A percentile compares a stretch with the other conserved stretches of the same genome.
Evolutionary conservation across 2,329 filamentous ascomycete genomes (phyloP).

Genomic region (Ophiostoma angusticollis): DNA sequence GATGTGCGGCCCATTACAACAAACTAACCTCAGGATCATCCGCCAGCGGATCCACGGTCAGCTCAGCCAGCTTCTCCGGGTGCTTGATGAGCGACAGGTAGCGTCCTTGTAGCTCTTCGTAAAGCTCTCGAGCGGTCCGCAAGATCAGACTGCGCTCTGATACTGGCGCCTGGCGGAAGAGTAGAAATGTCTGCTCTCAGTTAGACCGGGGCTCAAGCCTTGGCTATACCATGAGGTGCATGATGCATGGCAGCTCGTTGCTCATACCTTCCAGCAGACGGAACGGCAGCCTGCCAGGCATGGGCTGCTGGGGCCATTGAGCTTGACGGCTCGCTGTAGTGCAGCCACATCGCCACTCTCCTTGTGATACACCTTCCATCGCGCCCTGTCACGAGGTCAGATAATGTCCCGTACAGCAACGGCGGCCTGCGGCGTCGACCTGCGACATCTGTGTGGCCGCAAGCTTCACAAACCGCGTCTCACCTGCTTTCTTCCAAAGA

Average conservation of each 20-base stretch:
- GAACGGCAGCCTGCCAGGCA: conserved; percentile 67
- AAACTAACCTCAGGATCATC: conserved; percentile 62
- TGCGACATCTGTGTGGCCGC: too few relatives aligned
- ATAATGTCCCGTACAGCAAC: too few relatives aligned
- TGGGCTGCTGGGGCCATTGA: conserved; percentile 45
- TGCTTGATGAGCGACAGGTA: conserved; percentile 74
- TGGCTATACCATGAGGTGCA: too few relatives aligned
- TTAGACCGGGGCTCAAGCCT: too few relatives aligned
- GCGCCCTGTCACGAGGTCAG: conserved; percentile 32
- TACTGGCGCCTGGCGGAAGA: conserved; percentile 56
- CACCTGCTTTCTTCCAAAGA: conserved; percentile 43
- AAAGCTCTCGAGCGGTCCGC: conserved; percentile 57
- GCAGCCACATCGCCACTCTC: conserved; percentile 45
- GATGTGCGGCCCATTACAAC: too few relatives aligned
- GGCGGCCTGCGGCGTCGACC: too few relatives aligned
- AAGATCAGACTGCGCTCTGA: conserved; percentile 57
- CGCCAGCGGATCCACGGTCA: conserved; percentile 68
- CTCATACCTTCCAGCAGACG: conserved; percentile 88
- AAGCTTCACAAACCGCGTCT: conserved; percentile 7
- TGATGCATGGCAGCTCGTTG: too few relatives aligned
- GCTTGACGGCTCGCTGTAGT: conserved; percentile 51
- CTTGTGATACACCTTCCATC: conserved; percentile 54
- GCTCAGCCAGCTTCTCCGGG: conserved; percentile 61
- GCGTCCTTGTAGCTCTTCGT: conserved; percentile 57
- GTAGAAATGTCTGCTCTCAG: conserved; percentile 54